Percentiles rank a stretch among this genome's conserved stretches.
Evolutionary conservation across 768 basidiomycete species (phyloP).

Genomic region (Rhodotorula babjevae): DNA sequence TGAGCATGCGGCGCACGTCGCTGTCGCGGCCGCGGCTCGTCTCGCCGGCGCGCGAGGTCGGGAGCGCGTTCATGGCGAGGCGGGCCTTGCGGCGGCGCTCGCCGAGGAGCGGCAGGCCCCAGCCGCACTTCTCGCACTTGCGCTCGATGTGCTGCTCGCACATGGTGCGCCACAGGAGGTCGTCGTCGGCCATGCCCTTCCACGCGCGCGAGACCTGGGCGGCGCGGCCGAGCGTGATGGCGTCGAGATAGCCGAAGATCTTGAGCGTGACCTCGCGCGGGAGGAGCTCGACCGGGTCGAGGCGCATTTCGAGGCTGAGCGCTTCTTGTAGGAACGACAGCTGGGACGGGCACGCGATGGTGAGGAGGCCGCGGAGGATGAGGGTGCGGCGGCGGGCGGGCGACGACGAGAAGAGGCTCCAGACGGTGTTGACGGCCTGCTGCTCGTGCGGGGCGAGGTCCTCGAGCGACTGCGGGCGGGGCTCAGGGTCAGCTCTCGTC

Average conservation of each 20-base stretch:
- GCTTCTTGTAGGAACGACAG: conserved; percentile 92
- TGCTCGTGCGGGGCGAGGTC: conserved; percentile 74
- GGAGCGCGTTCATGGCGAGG: conserved; percentile 29
- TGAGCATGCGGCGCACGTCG: conserved; percentile 8
- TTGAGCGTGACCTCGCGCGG: conserved; percentile 89
- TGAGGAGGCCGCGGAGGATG: conserved; percentile 91
- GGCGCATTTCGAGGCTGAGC: conserved; percentile 82
- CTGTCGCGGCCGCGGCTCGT: conserved; percentile 14
- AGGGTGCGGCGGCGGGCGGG: conserved; percentile 83
- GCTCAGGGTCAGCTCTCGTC: neutral
- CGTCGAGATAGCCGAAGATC: conserved; percentile 78
- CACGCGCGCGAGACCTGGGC: conserved; percentile 81
- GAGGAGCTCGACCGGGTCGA: conserved; percentile 86
- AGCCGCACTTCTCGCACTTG: conserved; percentile 93
- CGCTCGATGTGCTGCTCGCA: conserved; percentile 98
- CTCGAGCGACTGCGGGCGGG: conserved; percentile 68
- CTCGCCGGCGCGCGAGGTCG: conserved; percentile 22
- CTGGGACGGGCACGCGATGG: conserved; percentile 99
- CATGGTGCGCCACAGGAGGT: conserved; percentile 89
- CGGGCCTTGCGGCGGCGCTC: conserved; percentile 54
- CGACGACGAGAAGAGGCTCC: conserved; percentile 95
- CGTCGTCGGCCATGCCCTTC: conserved; percentile 87
- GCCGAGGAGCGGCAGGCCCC: conserved; percentile 90
- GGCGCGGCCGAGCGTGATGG: conserved; percentile 75
- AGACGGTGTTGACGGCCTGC: conserved; percentile 80